These are phyloP conservation scores for Trametes sp. DNA, from an alignment of 1,284 basidiomycete genomes.

Conservation along the genomic window DNA sequence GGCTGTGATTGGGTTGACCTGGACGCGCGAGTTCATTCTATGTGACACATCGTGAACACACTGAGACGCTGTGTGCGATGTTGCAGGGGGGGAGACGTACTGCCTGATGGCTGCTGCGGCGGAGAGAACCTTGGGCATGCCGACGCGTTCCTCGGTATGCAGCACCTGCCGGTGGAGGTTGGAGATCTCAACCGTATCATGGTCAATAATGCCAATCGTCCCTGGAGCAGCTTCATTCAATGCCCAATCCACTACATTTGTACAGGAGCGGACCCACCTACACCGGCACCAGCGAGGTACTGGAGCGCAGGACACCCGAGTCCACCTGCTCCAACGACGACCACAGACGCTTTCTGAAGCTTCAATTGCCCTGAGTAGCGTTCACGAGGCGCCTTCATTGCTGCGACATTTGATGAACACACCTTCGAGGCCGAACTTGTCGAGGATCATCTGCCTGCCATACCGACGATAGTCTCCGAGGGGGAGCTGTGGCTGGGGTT, in stretches of 20 bases:
- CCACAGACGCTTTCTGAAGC: constrained; percentile 77
- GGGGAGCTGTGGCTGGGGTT: constrained; percentile 40
- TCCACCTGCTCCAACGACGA: constrained; percentile 95
- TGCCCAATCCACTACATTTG: not conserved
- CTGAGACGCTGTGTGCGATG: not conserved
- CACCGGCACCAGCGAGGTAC: constrained; percentile 91
- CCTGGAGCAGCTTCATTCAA: constrained; percentile 51
- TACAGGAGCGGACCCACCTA: constrained; percentile 62
- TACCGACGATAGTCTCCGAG: constrained; percentile 88
- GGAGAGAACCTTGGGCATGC: constrained; percentile 85
- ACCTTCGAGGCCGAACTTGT: constrained; percentile 89
- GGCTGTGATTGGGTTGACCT: constrained; percentile 58
- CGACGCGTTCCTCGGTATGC: constrained; percentile 85
- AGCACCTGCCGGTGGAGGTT: constrained; percentile 96
- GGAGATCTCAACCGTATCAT: constrained; percentile 89
- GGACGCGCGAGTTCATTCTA: constrained; percentile 77
- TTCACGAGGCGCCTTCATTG: not conserved
- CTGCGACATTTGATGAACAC: constrained; percentile 5
- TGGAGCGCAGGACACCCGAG: constrained; percentile 96
- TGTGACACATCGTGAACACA: not conserved
- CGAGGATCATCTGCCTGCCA: constrained; percentile 97
- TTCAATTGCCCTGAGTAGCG: constrained; percentile 80
- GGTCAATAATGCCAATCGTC: constrained; percentile 88
- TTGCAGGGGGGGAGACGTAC: constrained; percentile 47
- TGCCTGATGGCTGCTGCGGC: constrained; percentile 72